phyloP scores from a whole-genome alignment of 2,329 filamentous ascomycete species.

The Delphinella strobiligena region DNA sequence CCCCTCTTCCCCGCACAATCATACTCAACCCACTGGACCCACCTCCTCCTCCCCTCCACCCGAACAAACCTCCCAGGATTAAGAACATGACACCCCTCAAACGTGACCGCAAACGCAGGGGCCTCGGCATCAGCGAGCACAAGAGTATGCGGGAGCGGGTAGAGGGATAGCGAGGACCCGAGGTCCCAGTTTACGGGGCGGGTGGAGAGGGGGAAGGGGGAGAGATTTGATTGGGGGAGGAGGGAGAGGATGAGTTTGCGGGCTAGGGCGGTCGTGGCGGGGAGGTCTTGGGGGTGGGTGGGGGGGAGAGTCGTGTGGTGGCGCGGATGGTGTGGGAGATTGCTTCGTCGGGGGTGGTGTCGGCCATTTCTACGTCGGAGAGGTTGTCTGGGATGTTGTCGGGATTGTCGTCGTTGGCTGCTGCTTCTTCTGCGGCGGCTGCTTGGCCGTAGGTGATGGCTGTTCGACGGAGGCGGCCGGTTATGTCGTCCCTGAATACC shows the following conservation, averaged over 20 bases:
- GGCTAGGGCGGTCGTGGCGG: constrained; percentile 12
- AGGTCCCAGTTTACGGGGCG: constrained; percentile 89
- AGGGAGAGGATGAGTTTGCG: constrained; percentile 67
- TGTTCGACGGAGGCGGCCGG: constrained; percentile 62
- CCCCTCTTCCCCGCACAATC: constrained; percentile 49
- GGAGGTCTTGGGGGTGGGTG: constrained; percentile 10
- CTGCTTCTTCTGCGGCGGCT: constrained; percentile 9
- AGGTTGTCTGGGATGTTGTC: constrained; percentile 12
- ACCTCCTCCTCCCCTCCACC: constrained; percentile 47
- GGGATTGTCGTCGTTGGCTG: constrained; percentile 17
- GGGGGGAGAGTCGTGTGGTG: too few species aligned
- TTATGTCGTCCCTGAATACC: constrained; percentile 77
- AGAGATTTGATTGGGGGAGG: constrained; percentile 78
- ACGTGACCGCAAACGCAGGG: constrained; percentile 74
- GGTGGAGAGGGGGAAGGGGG: constrained; percentile 69
- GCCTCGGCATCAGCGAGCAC: constrained; percentile 73
- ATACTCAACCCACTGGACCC: constrained; percentile 78
- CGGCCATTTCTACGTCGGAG: constrained; percentile 4
- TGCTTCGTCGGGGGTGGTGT: constrained; percentile 7
- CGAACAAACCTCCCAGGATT: constrained; percentile 70
- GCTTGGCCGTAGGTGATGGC: constrained; percentile 56
- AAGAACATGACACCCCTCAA: constrained; percentile 91
- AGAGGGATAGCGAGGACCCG: constrained; percentile 62
- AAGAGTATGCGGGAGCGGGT: constrained; percentile 76
- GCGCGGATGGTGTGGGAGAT: too few species aligned